phyloP scores from a whole-genome alignment of 257 asterid species.

The Ilex asprella region DNA sequence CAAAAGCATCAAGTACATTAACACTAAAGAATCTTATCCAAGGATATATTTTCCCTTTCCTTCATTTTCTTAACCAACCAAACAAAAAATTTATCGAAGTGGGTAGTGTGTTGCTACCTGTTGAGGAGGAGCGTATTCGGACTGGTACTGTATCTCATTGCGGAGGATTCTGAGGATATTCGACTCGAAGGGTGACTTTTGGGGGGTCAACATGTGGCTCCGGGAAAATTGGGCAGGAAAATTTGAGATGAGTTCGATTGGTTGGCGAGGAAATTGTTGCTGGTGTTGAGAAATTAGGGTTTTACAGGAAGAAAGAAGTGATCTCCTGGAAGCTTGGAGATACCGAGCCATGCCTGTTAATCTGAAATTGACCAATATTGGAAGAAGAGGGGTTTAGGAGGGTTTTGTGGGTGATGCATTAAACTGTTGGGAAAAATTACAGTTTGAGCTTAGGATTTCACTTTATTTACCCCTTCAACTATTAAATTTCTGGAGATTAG shows the following conservation, averaged over 20 bases:
- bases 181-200: constrained; percentile 24
- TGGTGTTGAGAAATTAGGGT: background rate
- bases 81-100: too few species aligned
- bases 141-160: constrained; percentile 34
- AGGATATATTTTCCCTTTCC: too few species aligned
- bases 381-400: background rate
- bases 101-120: constrained; percentile 17
- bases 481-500: too few species aligned
- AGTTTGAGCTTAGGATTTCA: too few species aligned
- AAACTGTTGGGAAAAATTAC: too few species aligned
- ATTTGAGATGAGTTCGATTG: too few species aligned
- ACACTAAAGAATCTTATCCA: too few species aligned
- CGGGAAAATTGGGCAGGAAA: background rate
- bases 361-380: background rate
- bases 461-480: too few species aligned
- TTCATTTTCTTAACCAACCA: background rate
- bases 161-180: constrained; percentile 27
- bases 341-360: background rate
- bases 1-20: too few species aligned
- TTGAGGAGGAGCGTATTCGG: constrained; percentile 37
- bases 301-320: background rate
- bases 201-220: background rate
- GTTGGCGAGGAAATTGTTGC: too few species aligned
- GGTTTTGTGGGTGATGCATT: too few species aligned
- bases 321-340: background rate